A percentile compares a stretch with the other conserved stretches of the same genome.
Evolutionary conservation across 768 basidiomycete species (phyloP).

Genomic region (Naganishia randhawae): DNA sequence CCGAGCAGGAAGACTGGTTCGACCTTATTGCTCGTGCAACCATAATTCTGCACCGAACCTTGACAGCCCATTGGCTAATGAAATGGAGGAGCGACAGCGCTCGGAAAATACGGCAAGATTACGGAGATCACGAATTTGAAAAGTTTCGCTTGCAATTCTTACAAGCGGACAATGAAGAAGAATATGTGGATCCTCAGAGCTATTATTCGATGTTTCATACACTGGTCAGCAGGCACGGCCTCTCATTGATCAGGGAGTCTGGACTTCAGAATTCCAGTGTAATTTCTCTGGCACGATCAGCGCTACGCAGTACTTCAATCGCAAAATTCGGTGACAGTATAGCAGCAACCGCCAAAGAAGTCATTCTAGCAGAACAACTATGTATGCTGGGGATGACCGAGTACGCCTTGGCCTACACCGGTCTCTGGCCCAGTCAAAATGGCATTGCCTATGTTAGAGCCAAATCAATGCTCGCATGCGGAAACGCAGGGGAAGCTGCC

Average conservation of each 20-base stretch:
- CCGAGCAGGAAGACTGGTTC: slow-evolving; percentile 5
- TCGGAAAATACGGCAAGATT: not conserved
- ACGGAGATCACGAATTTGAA: not conserved
- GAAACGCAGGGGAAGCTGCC: not conserved
- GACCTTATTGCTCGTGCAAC: slow-evolving; percentile 10
- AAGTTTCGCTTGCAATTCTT: slow-evolving; percentile 3
- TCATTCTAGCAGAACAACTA: slow-evolving; percentile 11
- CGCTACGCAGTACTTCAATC: not conserved
- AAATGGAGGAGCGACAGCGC: slow-evolving; percentile 10
- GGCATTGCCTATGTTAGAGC: slow-evolving; percentile 9
- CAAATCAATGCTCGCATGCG: not conserved
- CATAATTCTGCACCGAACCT: slow-evolving; percentile 5
- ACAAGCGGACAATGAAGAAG: not conserved
- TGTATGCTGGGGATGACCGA: slow-evolving; percentile 12
- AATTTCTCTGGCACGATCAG: not conserved
- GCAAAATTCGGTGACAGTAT: slow-evolving; percentile 9
- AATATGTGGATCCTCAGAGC: slow-evolving; percentile 1
- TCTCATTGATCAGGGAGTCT: not conserved
- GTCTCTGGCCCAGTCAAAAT: slow-evolving; percentile 5
- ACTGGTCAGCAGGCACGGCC: not conserved
- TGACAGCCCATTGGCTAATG: slow-evolving; percentile 7
- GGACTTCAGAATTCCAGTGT: not conserved
- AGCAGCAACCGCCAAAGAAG: slow-evolving; percentile 9
- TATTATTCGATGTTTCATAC: slow-evolving; percentile 20
- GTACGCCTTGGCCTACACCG: slow-evolving; percentile 3